Evolutionary conservation across 768 basidiomycete species (phyloP), one percentile per base, ranked within the genome.

Genomic region (Neoboletus subvelutipes): DNA sequence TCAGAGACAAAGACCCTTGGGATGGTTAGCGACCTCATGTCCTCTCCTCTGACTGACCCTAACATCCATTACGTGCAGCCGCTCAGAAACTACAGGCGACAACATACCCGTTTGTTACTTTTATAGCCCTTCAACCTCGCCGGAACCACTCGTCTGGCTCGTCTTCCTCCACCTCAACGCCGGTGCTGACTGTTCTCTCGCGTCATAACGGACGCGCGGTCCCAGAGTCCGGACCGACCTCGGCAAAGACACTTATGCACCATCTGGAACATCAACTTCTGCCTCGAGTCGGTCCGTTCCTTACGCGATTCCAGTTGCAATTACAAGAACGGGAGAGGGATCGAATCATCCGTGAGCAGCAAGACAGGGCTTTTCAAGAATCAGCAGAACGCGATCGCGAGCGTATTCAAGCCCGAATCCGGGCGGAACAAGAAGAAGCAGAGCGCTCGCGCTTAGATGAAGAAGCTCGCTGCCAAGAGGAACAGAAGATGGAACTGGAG

Each of bases 71-170:
- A 42, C 40, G 18, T 18, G 31, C 59, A 78, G 89, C 76, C 29
- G 76, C 85, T 13, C 83, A 88, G 66, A 91, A 90, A 68, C 76
- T 98, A 1, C 86, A 91, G 66, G 87, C 88, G 3, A 94, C 94
- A 1, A 93, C 94, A 0, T 97, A 90, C 65, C 97, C 96, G 0
- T 95, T 95, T 59, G 79, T 99, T 47, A 91, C 92, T 1, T 99
- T 98, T 71, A 71, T 97, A 47, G 87, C 94, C 1, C 83, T 97
- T 47, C 92, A 98, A 67, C 87, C 92, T 0, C 82, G 82, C 18
- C 82, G 83, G 31, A 77, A 71, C 22, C 69, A 67, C 41, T 62
- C 65, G 5, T 64, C 77, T 5, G 54, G 34, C 20, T 70, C 73
- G 24, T 72, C 77, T 0, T 66, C 76, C 6, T 64, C 76, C 5